phyloP scores from a whole-genome alignment of 371 early-diverging fungal genomes.

The Circinella umbellata region DNA sequence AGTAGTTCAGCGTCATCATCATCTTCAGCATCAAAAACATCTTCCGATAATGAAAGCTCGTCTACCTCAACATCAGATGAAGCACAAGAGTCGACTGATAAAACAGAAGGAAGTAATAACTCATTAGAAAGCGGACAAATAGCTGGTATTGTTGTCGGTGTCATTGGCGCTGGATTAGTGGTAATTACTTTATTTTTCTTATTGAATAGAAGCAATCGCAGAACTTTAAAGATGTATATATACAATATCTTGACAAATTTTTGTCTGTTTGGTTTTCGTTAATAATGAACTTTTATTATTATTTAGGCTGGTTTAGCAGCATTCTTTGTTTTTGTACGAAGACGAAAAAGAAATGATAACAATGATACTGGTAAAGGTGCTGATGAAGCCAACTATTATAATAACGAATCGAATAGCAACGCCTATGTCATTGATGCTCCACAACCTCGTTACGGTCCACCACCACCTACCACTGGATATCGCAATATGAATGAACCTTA shows the following conservation, averaged over 20 bases:
- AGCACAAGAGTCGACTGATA: not conserved
- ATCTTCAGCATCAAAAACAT: constrained; percentile 2
- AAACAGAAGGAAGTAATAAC: no score
- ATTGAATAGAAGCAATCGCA: no score
- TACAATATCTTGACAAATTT: no score
- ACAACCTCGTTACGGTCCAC: constrained; percentile 11
- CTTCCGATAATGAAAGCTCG: not conserved
- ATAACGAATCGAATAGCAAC: not conserved
- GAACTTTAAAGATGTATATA: no score
- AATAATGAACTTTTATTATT: no score
- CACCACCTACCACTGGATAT: constrained; percentile 5
- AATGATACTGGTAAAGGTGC: not conserved
- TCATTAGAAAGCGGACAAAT: constrained; percentile 13
- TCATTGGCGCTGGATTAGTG: constrained; percentile 11
- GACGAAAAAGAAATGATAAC: not conserved
- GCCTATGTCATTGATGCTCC: constrained; percentile 11
- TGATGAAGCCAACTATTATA: not conserved
- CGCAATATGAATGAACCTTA: not conserved
- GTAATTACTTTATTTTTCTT: not conserved
- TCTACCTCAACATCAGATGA: constrained; percentile 9
- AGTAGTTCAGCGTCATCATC: not conserved
- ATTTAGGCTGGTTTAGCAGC: constrained; percentile 13
- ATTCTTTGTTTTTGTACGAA: constrained; percentile 7
- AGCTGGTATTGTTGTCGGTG: constrained; percentile 19
- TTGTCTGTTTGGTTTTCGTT: no score